A percentile compares a stretch with the other conserved stretches of the same genome.
These are phyloP conservation scores for Lentinus polychrous DNA, from an alignment of 1,284 basidiomycete species.

Conservation along the genomic window DNA sequence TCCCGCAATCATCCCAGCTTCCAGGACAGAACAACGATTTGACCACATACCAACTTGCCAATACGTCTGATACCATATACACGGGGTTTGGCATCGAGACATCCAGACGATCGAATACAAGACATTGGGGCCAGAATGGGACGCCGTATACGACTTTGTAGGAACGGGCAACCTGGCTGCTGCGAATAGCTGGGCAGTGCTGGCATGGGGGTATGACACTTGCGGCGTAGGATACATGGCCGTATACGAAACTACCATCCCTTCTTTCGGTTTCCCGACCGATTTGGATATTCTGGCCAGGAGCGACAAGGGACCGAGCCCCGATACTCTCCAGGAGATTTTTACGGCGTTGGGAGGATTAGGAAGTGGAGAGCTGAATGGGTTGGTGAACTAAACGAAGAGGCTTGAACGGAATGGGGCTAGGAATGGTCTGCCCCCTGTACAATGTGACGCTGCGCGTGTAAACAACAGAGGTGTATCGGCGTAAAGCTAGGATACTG, in stretches of 20 bases:
- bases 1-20: conserved; percentile 2
- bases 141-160: conserved; percentile 4
- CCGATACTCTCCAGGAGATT: background rate
- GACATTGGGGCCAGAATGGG: conserved; percentile 5
- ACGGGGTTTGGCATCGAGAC: conserved; percentile 4
- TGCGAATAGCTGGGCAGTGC: background rate
- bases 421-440: background rate
- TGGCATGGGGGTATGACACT: conserved; percentile 8
- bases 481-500: background rate
- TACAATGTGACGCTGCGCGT: conserved; percentile 3
- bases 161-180: background rate
- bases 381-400: background rate
- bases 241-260: conserved; percentile 1
- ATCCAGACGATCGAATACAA: conserved; percentile 4
- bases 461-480: conserved; percentile 1
- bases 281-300: conserved; percentile 2
- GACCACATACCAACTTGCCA: background rate
- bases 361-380: background rate
- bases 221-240: background rate
- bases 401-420: background rate
- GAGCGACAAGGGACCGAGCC: conserved; percentile 1
- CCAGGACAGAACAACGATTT: conserved; percentile 5
- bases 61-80: background rate
- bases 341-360: background rate
- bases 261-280: background rate